Percentiles rank a stretch among this genome's conserved stretches.
These are phyloP conservation scores for Stachybotrys chlorohalonatus DNA, from an alignment of 2,329 filamentous ascomycete genomes.

Conservation along the genomic window DNA sequence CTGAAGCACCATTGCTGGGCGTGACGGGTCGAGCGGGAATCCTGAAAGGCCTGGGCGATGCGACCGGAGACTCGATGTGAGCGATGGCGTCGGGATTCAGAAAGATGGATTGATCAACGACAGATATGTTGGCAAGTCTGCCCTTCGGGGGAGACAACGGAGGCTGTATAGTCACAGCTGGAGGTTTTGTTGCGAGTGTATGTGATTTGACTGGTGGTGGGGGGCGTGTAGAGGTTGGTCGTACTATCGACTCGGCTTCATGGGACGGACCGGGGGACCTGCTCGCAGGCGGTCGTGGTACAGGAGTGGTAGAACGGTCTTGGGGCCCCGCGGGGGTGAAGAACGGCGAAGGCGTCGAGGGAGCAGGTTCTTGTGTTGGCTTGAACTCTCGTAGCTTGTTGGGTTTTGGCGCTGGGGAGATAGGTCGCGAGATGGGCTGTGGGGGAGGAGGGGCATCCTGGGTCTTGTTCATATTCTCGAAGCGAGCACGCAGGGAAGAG, in stretches of 20 bases:
- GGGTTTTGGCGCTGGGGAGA: conserved; percentile 32
- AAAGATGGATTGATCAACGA: conserved; percentile 33
- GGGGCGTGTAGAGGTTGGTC: conserved; percentile 14
- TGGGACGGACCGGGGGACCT: conserved; percentile 2
- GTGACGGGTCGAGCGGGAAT: conserved; percentile 48
- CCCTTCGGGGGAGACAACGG: conserved; percentile 59
- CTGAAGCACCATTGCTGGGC: conserved; percentile 30
- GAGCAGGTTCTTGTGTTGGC: conserved; percentile 23
- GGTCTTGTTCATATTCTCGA: conserved; percentile 57
- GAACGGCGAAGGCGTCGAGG: conserved; percentile 21
- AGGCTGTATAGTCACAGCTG: conserved; percentile 60
- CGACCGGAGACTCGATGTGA: conserved; percentile 28
- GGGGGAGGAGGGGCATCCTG: conserved; percentile 7
- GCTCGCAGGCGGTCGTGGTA: conserved; percentile 9
- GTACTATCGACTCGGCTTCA: conserved; percentile 13
- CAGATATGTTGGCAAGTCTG: conserved; percentile 21
- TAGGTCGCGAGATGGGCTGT: conserved; percentile 19
- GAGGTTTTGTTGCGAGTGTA: conserved; percentile 31
- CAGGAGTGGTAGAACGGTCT: conserved; percentile 14
- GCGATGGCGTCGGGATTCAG: conserved; percentile 38
- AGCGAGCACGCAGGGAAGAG: conserved; percentile 70
- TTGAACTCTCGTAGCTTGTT: conserved; percentile 31
- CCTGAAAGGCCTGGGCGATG: conserved; percentile 37
- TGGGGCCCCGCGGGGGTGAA: conserved; percentile 20
- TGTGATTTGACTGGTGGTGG: conserved; percentile 13